Conservation (phyloP, 305 asterid genomes). For the Fraxinus nigra region DNA sequence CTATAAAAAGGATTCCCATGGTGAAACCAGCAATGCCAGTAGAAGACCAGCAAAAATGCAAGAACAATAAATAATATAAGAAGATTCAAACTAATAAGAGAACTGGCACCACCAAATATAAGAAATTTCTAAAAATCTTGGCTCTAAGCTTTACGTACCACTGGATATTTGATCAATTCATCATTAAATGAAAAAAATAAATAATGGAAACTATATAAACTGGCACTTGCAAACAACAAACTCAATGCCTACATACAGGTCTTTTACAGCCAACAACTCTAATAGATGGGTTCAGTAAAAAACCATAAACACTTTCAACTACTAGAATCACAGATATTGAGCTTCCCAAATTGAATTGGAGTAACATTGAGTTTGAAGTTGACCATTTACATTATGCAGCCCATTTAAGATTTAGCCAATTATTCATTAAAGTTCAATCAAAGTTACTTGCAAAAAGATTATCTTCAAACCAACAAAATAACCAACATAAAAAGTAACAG, state of each 20-base stretch:
- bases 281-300: not conserved
- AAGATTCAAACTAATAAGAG: not conserved
- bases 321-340: not conserved
- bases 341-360: constrained; percentile 12
- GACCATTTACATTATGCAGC: constrained; percentile 6
- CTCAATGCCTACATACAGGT: not conserved
- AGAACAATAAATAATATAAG: not conserved
- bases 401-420: not conserved
- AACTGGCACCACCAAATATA: constrained; percentile 6
- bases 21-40: constrained; percentile 9
- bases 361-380: constrained; percentile 14
- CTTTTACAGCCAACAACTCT: not conserved
- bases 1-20: not conserved
- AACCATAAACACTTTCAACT: not conserved
- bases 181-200: constrained; percentile 9
- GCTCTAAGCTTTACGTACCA: not conserved
- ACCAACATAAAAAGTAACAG: not conserved
- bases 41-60: not conserved
- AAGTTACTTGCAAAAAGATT: not conserved
- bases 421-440: not conserved
- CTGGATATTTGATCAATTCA: not conserved
- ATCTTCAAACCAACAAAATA: constrained; percentile 9
- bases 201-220: not conserved
- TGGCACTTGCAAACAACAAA: not conserved
- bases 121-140: not conserved